Evolutionary conservation across 345 rosid species (phyloP).

Genomic region (Excoecaria agallocha): DNA sequence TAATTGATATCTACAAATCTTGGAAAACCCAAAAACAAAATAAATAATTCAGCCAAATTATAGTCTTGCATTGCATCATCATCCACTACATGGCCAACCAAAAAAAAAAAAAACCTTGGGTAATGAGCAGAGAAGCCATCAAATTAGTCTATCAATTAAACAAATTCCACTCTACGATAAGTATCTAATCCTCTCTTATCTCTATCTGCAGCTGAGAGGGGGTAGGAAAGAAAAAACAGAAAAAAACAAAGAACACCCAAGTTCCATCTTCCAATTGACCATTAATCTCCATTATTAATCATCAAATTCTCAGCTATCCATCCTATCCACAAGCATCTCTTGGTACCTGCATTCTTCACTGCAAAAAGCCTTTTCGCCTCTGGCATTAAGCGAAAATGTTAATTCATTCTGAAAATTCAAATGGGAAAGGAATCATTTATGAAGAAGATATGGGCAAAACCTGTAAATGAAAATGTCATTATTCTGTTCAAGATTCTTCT

Average conservation of each 20-base stretch:
- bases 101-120: neutral
- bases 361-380: conserved; percentile 90
- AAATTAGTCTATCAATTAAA: conserved; percentile 12
- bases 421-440: too few relatives aligned
- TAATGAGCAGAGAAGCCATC: conserved; percentile 14
- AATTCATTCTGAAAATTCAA: neutral
- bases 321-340: conserved; percentile 64
- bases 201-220: conserved; percentile 32
- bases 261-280: conserved; percentile 4
- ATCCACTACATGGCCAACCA: conserved; percentile 13
- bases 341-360: conserved; percentile 70
- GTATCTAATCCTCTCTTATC: conserved; percentile 38
- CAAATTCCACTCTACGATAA: conserved; percentile 19
- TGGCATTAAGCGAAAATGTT: conserved; percentile 30
- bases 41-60: too few relatives aligned
- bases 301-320: conserved; percentile 10
- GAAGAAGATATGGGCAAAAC: conserved; percentile 25
- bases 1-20: conserved; percentile 3
- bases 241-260: neutral
- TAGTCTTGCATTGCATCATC: conserved; percentile 31
- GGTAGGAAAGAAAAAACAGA: neutral
- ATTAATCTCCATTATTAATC: neutral
- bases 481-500: conserved; percentile 60
- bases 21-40: neutral
- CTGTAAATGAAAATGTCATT: conserved; percentile 76